Evolutionary conservation across 805 yeast species (phyloP), one percentile per base, ranked within the genome.

Genomic region (Tetrapisispora phaffii): DNA sequence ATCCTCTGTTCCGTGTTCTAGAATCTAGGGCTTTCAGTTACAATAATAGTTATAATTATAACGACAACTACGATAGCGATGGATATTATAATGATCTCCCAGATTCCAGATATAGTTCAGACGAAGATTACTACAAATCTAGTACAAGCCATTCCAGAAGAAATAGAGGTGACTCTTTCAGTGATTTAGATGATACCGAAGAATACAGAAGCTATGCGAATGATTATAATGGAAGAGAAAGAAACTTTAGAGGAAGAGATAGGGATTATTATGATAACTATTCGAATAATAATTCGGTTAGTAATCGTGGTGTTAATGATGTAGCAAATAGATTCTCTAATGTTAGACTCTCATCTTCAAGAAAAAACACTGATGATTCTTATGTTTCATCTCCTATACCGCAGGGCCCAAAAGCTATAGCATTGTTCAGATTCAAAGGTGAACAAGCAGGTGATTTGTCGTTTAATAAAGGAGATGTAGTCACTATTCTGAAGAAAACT

Each of bases 391-490:
- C 44, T 6, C 34, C 40, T 7, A 7, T 17, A 2, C 5, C 17
- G 16, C 19, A 16, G 2, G 19, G 81, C 4, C 80, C 76, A 51
- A 88, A 86, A 63, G 98, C 96, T 0, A 80, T 86, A 48, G 98
- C 98, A 0, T 70, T 88, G 51, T 93, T 74, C 66, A 74, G 89
- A 2, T 93, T 90, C 64, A 82, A 80, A 42, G 97, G 97, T 23
- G 95, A 89, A 64, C 94, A 90, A 67, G 61, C 74, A n/a, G 97
- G 97, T 6, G 98, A 93, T 64, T 72, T 93, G 57, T 77, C 95
- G 4, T 93, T 93, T 73, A 81, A 78, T 53, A 93, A 93, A 70
- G 98, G 98, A 45, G 98, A 93, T 63, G 83, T 85, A 15, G 85
- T 93, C 54, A 82, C 86, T 34, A 83, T 93, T 51, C 69, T 85